Evolutionary conservation across 345 rosid genomes (phyloP), one percentile per base, ranked within the genome.

Genomic region (Brassica rapa): DNA sequence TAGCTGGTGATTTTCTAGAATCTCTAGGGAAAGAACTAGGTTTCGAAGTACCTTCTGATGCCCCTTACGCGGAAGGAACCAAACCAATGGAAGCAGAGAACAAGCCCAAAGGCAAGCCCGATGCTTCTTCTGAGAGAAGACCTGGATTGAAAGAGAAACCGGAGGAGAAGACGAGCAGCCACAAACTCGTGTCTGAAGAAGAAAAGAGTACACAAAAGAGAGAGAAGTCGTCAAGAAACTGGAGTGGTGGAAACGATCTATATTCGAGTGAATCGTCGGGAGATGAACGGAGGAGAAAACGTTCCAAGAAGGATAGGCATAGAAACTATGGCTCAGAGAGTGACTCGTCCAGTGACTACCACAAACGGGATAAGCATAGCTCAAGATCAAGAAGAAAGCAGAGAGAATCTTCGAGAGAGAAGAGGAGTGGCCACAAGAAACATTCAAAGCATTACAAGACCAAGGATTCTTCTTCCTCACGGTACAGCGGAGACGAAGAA

Each of bases 21-120:
- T 90, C 98, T 8, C 77, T 93, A 68, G 99, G 99, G 62, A 95
- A 91, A 85, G 99, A 95, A 85, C 87, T 95, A 46, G 99, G 99
- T 14, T 78, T 95, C 21, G 98, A 91, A 82, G 99, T 95, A 79
- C 98, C 98, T 37, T 86, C 91, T 71, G 94, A 93, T 71, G 59
- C 70, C 32, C 85, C 89, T 4, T 71, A 81, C 73, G 14, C 83
- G 4, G 80, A 60, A 15, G 84, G 51, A 73, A 85, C 68, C 19
- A 77, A 71, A 78, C 80, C 71, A 43, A 43, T 61, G 63, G 74
- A 79, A 69, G 66, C 57, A 78, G 86, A 66, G 5, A 59, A 15
- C 8, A 74, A 79, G 70, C 46, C 72, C 60, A 85, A 72, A 81
- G 67, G 66, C 70, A 78, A 66, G 46, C n/a, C 59, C 15, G 74